These are phyloP conservation scores for Candida mattraensis DNA, from an alignment of 805 yeast species.

Conservation along the genomic window DNA sequence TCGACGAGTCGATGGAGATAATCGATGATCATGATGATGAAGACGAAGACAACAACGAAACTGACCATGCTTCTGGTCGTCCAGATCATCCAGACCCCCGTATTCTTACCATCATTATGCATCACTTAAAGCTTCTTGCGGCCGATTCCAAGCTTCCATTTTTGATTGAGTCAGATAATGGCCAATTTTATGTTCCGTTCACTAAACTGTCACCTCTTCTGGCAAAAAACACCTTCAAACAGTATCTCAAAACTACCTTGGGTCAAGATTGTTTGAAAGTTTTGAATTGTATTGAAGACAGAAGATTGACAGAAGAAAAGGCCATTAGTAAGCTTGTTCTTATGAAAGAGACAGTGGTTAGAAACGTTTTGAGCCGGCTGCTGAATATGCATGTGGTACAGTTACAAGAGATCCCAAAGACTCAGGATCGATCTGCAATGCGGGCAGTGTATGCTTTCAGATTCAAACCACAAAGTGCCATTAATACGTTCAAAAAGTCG, in stretches of 20 bases:
- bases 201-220: conserved; percentile 46
- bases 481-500: conserved; percentile 38
- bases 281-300: conserved; percentile 69
- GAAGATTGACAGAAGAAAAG: conserved; percentile 81
- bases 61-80: too few relatives aligned
- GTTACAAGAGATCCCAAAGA: conserved; percentile 90
- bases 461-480: conserved; percentile 39
- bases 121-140: conserved; percentile 70
- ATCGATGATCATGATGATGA: conserved; percentile 31
- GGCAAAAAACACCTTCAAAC: conserved; percentile 53
- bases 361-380: conserved; percentile 67
- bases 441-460: conserved; percentile 84
- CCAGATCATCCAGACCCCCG: conserved; percentile 22
- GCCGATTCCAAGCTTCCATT: conserved; percentile 55
- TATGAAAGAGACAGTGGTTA: conserved; percentile 72
- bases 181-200: conserved; percentile 62
- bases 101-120: conserved; percentile 29
- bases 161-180: conserved; percentile 55
- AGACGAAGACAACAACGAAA: conserved; percentile 11
- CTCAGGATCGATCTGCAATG: conserved; percentile 87
- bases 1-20: conserved; percentile 26
- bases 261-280: conserved; percentile 72
- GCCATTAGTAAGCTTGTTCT: conserved; percentile 71
- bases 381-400: conserved; percentile 73
- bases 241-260: conserved; percentile 56